Percentiles rank a stretch among this genome's conserved stretches.
phyloP scores from a whole-genome alignment of 2,329 filamentous ascomycete species.

The Colletotrichum echinochloae region DNA sequence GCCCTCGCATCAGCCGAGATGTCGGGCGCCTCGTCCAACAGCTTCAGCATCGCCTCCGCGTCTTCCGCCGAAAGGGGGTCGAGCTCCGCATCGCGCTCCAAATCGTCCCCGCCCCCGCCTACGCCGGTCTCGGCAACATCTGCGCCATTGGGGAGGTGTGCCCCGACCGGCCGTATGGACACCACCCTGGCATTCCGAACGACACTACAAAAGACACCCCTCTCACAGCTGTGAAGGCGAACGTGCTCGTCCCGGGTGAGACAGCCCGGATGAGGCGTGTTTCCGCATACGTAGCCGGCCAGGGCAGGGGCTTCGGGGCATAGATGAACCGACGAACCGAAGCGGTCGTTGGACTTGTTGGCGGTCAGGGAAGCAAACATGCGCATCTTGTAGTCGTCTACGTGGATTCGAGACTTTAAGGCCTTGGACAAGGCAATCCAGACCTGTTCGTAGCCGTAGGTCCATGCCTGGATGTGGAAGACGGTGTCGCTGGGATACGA shows the following conservation, averaged over 20 bases:
- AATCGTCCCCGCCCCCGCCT: constrained; percentile 82
- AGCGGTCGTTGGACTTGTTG: constrained; percentile 54
- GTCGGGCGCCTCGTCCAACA: constrained; percentile 44
- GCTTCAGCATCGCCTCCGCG: constrained; percentile 60
- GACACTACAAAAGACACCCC: constrained; percentile 70
- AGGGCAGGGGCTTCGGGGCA: constrained; percentile 74
- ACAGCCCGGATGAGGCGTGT: constrained; percentile 76
- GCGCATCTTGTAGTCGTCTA: constrained; percentile 82
- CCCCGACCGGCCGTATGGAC: constrained; percentile 82
- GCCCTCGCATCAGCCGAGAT: constrained; percentile 43
- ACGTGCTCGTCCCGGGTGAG: constrained; percentile 73
- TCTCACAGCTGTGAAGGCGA: constrained; percentile 88
- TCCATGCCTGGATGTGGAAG: constrained; percentile 91
- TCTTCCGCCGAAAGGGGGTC: constrained; percentile 67
- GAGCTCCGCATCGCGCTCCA: constrained; percentile 76
- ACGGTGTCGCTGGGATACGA: constrained; percentile 78
- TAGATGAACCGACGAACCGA: constrained; percentile 56
- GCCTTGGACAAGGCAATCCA: constrained; percentile 84
- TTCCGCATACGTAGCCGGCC: constrained; percentile 80
- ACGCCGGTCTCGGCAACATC: constrained; percentile 80
- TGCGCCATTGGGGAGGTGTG: constrained; percentile 67
- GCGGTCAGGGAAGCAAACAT: constrained; percentile 76
- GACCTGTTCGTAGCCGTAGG: constrained; percentile 90
- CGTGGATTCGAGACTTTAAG: constrained; percentile 78
- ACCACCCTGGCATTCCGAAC: constrained; percentile 68